phyloP scores from a whole-genome alignment of 768 basidiomycete species.

The Panus rudis region DNA sequence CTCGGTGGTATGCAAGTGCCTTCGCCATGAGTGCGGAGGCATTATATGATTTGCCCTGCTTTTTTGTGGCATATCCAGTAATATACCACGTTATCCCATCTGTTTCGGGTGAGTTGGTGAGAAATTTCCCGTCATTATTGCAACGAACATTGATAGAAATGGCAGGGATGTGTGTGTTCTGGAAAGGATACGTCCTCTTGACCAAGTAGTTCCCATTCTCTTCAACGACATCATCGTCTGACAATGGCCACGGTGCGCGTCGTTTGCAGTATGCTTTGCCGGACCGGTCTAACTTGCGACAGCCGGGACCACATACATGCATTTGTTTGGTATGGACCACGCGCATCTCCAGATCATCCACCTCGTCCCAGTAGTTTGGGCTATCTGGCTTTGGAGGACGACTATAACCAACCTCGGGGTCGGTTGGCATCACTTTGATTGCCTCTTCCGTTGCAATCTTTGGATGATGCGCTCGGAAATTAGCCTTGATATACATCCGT shows the following conservation, averaged over 20 bases:
- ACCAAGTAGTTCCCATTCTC: slow-evolving; percentile 14
- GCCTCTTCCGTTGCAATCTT: slow-evolving; percentile 15
- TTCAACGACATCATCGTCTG: slow-evolving; percentile 8
- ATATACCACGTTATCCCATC: slow-evolving; percentile 29
- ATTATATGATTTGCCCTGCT: slow-evolving; percentile 29
- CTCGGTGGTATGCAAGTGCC: slow-evolving; percentile 22
- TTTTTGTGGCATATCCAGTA: slow-evolving; percentile 29
- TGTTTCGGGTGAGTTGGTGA: slow-evolving; percentile 30
- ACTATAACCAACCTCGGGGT: slow-evolving; percentile 24
- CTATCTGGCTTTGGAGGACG: slow-evolving; percentile 29
- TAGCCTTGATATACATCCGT: slow-evolving; percentile 21
- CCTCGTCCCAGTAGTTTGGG: slow-evolving; percentile 13
- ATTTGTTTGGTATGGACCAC: slow-evolving; percentile 13
- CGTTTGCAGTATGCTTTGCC: slow-evolving; percentile 18
- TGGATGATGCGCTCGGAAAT: slow-evolving; percentile 26
- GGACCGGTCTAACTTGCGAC: slow-evolving; percentile 5
- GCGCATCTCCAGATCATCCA: slow-evolving; percentile 10
- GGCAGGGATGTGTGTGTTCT: slow-evolving; percentile 21
- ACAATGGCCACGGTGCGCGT: slow-evolving; percentile 15
- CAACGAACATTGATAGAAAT: slow-evolving; percentile 21
- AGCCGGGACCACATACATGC: slow-evolving; percentile 14
- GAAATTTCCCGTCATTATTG: slow-evolving; percentile 37
- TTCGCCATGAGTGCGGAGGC: slow-evolving; percentile 29
- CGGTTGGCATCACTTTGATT: slow-evolving; percentile 19
- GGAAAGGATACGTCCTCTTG: slow-evolving; percentile 8